These are phyloP conservation scores for Candida frijolesensis DNA, from an alignment of 1,139 yeast species.

Conservation along the genomic window DNA sequence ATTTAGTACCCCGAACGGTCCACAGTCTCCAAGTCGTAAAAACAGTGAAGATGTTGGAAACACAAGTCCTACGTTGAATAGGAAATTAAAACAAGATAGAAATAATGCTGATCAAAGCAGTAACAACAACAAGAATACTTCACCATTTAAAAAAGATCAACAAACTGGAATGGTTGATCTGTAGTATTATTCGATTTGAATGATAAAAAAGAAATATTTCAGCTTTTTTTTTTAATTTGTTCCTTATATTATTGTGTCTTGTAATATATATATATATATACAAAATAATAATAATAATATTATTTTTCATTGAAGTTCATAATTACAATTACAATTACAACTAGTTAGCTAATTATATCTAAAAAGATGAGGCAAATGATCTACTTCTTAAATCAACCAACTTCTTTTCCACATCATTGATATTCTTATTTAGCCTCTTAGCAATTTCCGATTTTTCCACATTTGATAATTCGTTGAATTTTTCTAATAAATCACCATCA, in stretches of 20 bases:
- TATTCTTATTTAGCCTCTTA: conserved; percentile 53
- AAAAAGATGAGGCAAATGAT: conserved; percentile 17
- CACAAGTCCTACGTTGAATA: conserved; percentile 43
- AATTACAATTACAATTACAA: no score
- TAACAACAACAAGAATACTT: conserved; percentile 1
- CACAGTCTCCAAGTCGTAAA: conserved; percentile 45
- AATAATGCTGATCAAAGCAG: conserved; percentile 5
- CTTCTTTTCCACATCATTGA: conserved; percentile 61
- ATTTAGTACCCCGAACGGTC: conserved; percentile 65
- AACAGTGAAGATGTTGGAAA: conserved; percentile 40
- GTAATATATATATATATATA: conserved; percentile 3
- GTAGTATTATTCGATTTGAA: neutral
- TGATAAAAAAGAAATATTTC: neutral
- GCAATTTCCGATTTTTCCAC: conserved; percentile 52
- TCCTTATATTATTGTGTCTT: neutral
- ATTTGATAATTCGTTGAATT: conserved; percentile 40
- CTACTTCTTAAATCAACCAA: conserved; percentile 60
- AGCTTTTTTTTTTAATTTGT: neutral
- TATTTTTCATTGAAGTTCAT: neutral
- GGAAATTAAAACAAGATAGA: conserved; percentile 22
- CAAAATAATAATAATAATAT: neutral
- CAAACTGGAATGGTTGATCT: conserved; percentile 13
- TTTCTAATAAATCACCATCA: conserved; percentile 87
- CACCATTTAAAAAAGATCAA: conserved; percentile 13
- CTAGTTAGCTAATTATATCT: neutral